Base-by-base conservation (phyloP, 1,284 basidiomycete species). In the Cryptococcus sp. region DNA sequence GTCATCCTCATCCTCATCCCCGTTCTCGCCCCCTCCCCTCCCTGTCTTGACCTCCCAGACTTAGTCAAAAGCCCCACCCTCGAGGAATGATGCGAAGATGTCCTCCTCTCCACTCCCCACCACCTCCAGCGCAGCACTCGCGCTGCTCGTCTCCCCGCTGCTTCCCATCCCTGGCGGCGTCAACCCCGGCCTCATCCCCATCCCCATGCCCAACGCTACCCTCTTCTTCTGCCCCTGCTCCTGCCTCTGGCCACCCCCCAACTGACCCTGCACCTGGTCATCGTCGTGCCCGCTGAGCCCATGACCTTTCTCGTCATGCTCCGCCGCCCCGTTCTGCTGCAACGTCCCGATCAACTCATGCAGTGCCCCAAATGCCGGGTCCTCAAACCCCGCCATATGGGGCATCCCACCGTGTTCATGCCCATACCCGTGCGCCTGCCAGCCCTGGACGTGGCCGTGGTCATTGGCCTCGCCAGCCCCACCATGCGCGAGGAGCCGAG, bases 1-100 rank as follows among this genome's bases (percentile, higher is more conserved):
- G n/a, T n/a, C n/a, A n/a, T n/a, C n/a, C n/a, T n/a, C n/a, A n/a
- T n/a, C n/a, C n/a, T n/a, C n/a, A n/a, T n/a, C n/a, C 28, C 28
- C 28, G 28, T 33, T 9, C 5, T 33, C n/a, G n/a, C n/a, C n/a
- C n/a, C 28, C 28, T 33, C 28, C 43, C 13, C 5, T 45, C 12
- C 16, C 4, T 42, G 13, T 42, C 13, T n/a, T 13, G 5, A 21
- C 16, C 20, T 42, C 40, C 20, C 12, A 7, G n/a, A 9, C 20
- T 6, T 18, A 46, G 28, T 47, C 20, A 16, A 55, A 55, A 15
- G 53, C 38, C 23, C 46, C 39, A 5, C 52, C 56, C 33, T 61
- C 54, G 9, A 33, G 28, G 35, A 62, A 50, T 49, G 59, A 50
- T 15, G 57, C 55, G 28, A 62, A 59, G 13, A 62, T 47, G 53